Percentiles rank a stretch among this genome's conserved stretches.
phyloP scores from a whole-genome alignment of 371 early-diverging fungal species.

The Capillidium heterosporum region DNA sequence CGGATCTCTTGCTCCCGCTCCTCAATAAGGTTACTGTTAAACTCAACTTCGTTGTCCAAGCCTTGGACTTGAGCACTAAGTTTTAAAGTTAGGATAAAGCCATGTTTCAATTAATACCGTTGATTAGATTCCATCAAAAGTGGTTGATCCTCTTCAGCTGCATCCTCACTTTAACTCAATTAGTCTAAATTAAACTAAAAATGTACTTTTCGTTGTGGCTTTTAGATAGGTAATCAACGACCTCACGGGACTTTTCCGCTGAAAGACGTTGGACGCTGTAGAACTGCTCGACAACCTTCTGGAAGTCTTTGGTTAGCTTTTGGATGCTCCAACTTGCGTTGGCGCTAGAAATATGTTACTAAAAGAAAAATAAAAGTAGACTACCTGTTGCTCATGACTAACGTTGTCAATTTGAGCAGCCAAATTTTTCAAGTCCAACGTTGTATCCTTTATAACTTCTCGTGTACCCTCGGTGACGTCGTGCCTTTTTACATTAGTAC shows the following conservation, averaged over 20 bases:
- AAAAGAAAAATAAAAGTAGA: neutral
- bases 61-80: slow-evolving; percentile 43
- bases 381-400: neutral
- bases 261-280: slow-evolving; percentile 65
- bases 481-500: slow-evolving; percentile 28
- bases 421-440: slow-evolving; percentile 47
- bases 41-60: slow-evolving; percentile 79
- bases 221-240: slow-evolving; percentile 37
- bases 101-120: neutral
- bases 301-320: slow-evolving; percentile 82
- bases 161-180: neutral
- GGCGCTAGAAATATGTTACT: slow-evolving; percentile 20
- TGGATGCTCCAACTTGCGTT: slow-evolving; percentile 59
- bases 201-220: neutral
- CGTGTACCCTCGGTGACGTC: slow-evolving; percentile 62
- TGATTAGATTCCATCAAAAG: slow-evolving; percentile 2
- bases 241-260: slow-evolving; percentile 71
- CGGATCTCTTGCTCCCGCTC: slow-evolving; percentile 85
- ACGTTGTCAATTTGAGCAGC: slow-evolving; percentile 7
- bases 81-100: neutral
- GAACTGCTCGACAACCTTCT: slow-evolving; percentile 71
- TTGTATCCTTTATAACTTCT: slow-evolving; percentile 60
- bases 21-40: slow-evolving; percentile 75
- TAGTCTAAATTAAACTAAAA: neutral
- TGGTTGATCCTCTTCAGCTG: neutral